phyloP scores from a whole-genome alignment of 1,284 basidiomycete species.

The Puccinia novopanici region DNA sequence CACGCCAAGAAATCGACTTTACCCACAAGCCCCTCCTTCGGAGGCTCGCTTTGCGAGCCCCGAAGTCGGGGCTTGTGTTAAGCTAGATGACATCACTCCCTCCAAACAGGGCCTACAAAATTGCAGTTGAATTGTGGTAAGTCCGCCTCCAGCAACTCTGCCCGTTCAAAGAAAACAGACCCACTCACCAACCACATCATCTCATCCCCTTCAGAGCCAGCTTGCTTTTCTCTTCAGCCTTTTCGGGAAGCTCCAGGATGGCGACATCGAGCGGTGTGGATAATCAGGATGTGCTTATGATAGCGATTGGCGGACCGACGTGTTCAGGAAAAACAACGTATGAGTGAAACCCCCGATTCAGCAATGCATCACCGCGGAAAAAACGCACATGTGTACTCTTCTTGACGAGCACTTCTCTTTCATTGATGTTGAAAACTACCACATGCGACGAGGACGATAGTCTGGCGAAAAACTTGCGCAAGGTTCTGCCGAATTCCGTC shows the following conservation, averaged over 20 bases:
- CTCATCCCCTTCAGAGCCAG: neutral
- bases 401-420: neutral
- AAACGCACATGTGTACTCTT: too few relatives aligned
- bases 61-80: too few relatives aligned
- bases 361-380: too few relatives aligned
- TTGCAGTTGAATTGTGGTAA: too few relatives aligned
- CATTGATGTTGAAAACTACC: neutral
- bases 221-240: neutral
- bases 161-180: too few relatives aligned
- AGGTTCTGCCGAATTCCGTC: conserved; percentile 26
- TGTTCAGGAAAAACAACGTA: conserved; percentile 49
- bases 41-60: too few relatives aligned
- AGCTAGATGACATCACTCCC: too few relatives aligned
- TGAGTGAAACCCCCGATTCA: too few relatives aligned
- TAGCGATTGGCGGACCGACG: conserved; percentile 47
- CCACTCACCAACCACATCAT: too few relatives aligned
- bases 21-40: too few relatives aligned
- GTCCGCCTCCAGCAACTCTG: too few relatives aligned
- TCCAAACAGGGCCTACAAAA: too few relatives aligned
- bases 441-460: neutral
- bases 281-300: conserved; percentile 23
- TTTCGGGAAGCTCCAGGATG: neutral
- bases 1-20: neutral
- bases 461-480: conserved; percentile 30
- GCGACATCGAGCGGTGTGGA: neutral